Conservation (phyloP, 2,329 filamentous ascomycete genomes). For the Botryotinia globosa region DNA sequence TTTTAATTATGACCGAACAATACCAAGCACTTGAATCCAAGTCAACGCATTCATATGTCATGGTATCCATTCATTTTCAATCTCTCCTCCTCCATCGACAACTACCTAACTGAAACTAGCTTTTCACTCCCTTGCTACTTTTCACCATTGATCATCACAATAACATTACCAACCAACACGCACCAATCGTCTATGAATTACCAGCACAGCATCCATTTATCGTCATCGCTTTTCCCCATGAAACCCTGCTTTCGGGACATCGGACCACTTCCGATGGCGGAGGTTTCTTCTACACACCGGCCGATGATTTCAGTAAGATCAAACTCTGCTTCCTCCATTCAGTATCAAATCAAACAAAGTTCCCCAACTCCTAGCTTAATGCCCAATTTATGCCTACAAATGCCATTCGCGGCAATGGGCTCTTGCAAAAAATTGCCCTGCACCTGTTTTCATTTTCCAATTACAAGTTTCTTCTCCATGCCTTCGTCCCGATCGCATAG, state of each 20-base stretch:
- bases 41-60: not conserved
- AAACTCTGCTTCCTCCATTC: not conserved
- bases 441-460: constrained; percentile 9
- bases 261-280: not conserved
- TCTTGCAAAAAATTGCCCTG: not conserved
- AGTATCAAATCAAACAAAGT: constrained; percentile 2
- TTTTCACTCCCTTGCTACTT: not conserved
- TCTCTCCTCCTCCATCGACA: not conserved
- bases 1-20: not conserved
- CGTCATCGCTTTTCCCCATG: not conserved
- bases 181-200: constrained; percentile 3
- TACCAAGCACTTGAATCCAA: not conserved
- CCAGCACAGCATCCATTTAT: constrained; percentile 1
- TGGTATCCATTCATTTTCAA: constrained; percentile 1
- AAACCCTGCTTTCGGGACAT: not conserved
- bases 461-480: not conserved
- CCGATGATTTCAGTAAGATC: not conserved
- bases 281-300: not conserved
- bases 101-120: not conserved
- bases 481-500: not conserved
- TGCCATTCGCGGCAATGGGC: not conserved
- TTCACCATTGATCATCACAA: not conserved
- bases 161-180: not conserved
- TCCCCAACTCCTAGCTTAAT: constrained; percentile 17
- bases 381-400: constrained; percentile 4